Evolutionary conservation across 345 rosid species (phyloP).

Genomic region (Aurinia saxatilis): DNA sequence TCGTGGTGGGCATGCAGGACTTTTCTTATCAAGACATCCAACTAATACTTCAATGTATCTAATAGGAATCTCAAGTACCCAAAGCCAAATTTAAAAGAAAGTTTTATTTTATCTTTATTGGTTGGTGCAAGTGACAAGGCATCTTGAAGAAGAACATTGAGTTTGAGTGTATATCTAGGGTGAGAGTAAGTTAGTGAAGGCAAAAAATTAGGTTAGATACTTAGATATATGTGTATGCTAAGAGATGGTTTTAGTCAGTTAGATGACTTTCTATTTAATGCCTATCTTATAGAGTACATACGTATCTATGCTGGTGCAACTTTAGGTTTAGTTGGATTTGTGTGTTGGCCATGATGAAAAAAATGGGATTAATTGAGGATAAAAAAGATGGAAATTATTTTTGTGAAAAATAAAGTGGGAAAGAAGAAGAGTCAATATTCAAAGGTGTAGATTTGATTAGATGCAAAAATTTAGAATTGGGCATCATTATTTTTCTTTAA

Average conservation of each 20-base stretch:
- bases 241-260: background rate
- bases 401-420: background rate
- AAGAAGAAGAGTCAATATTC: slow-evolving; percentile 21
- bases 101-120: background rate
- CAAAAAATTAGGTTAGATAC: too few relatives aligned
- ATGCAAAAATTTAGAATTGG: slow-evolving; percentile 18
- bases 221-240: background rate
- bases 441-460: slow-evolving; percentile 26
- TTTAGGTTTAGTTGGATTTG: slow-evolving; percentile 26
- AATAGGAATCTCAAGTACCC: background rate
- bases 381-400: background rate
- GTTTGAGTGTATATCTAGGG: background rate
- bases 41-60: background rate
- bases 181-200: background rate
- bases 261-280: slow-evolving; percentile 1
- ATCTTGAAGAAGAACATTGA: slow-evolving; percentile 10
- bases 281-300: background rate
- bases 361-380: background rate
- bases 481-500: slow-evolving; percentile 21
- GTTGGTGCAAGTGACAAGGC: slow-evolving; percentile 17
- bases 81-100: background rate
- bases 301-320: background rate
- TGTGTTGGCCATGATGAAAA: slow-evolving; percentile 33
- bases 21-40: background rate
- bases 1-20: background rate